These are phyloP conservation scores for Ananas comosus DNA, from an alignment of 176 grass and related monocot species.

Conservation along the genomic window DNA sequence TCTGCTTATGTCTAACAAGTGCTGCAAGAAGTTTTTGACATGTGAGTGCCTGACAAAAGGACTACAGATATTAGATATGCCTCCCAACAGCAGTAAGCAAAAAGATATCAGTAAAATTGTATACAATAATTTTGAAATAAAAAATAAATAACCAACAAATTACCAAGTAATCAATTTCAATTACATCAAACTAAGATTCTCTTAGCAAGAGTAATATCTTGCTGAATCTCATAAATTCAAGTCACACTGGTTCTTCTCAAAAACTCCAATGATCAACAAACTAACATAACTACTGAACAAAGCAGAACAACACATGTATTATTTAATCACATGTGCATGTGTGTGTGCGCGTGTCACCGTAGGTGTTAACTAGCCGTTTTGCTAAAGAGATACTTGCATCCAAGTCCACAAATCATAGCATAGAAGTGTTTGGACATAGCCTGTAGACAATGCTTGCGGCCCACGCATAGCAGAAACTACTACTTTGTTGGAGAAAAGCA, in stretches of 20 bases:
- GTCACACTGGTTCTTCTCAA: neutral
- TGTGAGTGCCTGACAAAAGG: conserved; percentile 52
- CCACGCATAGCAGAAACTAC: neutral
- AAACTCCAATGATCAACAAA: neutral
- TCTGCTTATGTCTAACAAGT: conserved; percentile 74
- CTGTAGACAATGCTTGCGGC: neutral
- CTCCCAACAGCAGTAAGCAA: neutral
- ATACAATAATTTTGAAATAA: neutral
- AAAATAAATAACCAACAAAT: neutral
- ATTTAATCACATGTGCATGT: too few species aligned
- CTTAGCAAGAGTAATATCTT: neutral
- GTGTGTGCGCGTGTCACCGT: neutral
- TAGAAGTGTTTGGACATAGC: neutral
- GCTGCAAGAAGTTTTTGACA: conserved; percentile 83
- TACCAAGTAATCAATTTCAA: neutral
- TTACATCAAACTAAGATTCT: neutral
- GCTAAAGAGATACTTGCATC: neutral
- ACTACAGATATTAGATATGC: conserved; percentile 2
- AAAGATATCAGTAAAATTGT: neutral
- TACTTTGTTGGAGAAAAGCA: conserved; percentile 16
- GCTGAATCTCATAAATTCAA: neutral
- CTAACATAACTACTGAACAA: neutral
- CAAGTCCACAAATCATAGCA: neutral
- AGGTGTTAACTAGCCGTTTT: neutral
- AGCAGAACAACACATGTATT: neutral